Base-by-base conservation (phyloP, 768 basidiomycete genomes). In the Lactarius sanguifluus region DNA sequence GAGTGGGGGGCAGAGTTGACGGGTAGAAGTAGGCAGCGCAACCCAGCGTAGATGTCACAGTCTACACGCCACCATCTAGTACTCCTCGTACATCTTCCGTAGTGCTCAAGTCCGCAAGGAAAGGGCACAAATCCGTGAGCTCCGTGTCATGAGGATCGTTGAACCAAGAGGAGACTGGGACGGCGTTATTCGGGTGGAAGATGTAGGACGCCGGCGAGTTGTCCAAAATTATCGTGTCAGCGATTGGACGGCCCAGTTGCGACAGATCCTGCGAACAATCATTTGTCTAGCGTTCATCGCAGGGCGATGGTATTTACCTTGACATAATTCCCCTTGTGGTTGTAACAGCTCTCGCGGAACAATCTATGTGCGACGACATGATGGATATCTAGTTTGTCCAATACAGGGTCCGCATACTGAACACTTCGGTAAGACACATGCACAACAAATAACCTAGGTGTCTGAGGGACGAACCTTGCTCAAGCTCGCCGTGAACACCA, bases 141-240 rank as follows among this genome's bases (percentile, higher is more conserved):
- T 98, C 96, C 57, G 96, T 96, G 75, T 98, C 96, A 73, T 98
- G 96, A 12, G 96, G 96, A 78, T 95, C 95, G 77, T 98, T 98
- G 81, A 99, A 99, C 97, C 97, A 99, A 64, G 93, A 95, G 52
- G 96, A 98, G 67, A 99, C 96, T 15, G 97, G 97, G 5, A 98
- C 96, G 45, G 97, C 97, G 75, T 98, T 98, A 80, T 97, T 96
- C 18, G 95, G 95, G 75, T 99, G 96, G 84, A 99, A 99, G 67
- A 98, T 96, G 78, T 98, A 99, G 15, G 94, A 97, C 15, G 97
- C 97, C 18, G 97, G 97, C 32, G 96, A 98, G 77, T 98, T 99
- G 79, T 98, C 97, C 72, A 99, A 85, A 79, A 99, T 99, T 74
- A 98, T 98, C 67, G 90, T 94, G 74, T 96, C 94, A 57, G 86